A percentile compares a stretch with the other conserved stretches of the same genome.
These are phyloP conservation scores for Vaccinium myrtillus DNA, from an alignment of 148 eudicot species.

Conservation along the genomic window DNA sequence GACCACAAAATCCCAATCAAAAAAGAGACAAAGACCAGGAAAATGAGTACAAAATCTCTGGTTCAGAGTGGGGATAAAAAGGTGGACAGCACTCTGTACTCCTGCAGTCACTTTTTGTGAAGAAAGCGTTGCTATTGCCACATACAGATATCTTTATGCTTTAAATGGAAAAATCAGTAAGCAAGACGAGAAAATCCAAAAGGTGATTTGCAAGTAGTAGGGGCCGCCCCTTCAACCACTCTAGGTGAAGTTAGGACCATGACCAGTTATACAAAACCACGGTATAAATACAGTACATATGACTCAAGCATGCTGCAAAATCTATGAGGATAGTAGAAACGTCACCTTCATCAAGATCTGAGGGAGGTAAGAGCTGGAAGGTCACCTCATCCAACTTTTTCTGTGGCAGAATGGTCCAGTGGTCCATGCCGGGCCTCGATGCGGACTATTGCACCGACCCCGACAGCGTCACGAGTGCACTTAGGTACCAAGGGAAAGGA, in stretches of 20 bases:
- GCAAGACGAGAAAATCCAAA: neutral
- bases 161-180: neutral
- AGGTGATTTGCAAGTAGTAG: neutral
- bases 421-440: neutral
- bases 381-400: neutral
- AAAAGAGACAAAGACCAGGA: too few species aligned
- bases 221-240: constrained; percentile 13
- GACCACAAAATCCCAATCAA: neutral
- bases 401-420: neutral
- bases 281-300: neutral
- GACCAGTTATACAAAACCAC: neutral
- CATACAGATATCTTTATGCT: neutral
- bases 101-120: neutral
- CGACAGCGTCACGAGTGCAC: too few species aligned
- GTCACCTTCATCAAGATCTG: neutral
- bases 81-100: neutral
- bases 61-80: too few species aligned
- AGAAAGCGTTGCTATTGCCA: neutral
- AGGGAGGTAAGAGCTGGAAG: neutral
- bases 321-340: neutral
- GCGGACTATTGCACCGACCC: neutral
- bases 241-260: neutral
- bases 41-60: too few species aligned
- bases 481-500: too few species aligned
- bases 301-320: neutral